Base-by-base conservation (phyloP, 495 filamentous ascomycete species). In the Penicillium samsonianum region DNA sequence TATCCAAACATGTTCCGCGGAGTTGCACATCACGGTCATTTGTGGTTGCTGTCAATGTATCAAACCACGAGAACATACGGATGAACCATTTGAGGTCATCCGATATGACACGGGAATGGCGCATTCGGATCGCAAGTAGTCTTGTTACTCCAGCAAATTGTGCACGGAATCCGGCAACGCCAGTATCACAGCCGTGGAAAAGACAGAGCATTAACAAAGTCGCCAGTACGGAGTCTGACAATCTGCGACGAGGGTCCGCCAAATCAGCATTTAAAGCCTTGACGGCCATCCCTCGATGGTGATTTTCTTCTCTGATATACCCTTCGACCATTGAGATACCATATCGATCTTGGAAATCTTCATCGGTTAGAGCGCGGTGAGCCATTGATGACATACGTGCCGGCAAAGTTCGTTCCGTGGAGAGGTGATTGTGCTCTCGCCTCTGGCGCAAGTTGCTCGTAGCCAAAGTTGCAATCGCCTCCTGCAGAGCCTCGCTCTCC, bases 121-220 rank as follows among this genome's bases (percentile, higher is more conserved):
- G 73, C 58, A 88, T 81, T 52, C 92, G 83, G 74, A 98, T 85
- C 11, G 87, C 82, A 11, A 97, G 84, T 47, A 98, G 85, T 77
- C 94, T 93, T 69, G 92, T 94, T 49, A 96, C 93, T 1, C 93
- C 92, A 1, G 91, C 91, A 63, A 98, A 92, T 66, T 96, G 93
- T 0, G 91, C 93, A 53, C 91, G 88, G 74, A 96, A 97, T 65
- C 92, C 90, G 4, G 89, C 90, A 50, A 96, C 84, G 10, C 93
- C 93, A 1, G 88, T 92, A 70, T 97, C 92, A 61, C 91, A 96
- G 72, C 94, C 90, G 62, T 96, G 90, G 68, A 95, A 96, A 38
- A 96, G 85, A 65, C 92, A 95, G 0, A 97, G 81, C 30, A 96
- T 84, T 43, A 98, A 76, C 19, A 98, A 78, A 4, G 92, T 96